Percentiles rank a stretch among this genome's conserved stretches.
Evolutionary conservation across 129 eudicot species (phyloP).

Genomic region (Scalesia atractyloides): DNA sequence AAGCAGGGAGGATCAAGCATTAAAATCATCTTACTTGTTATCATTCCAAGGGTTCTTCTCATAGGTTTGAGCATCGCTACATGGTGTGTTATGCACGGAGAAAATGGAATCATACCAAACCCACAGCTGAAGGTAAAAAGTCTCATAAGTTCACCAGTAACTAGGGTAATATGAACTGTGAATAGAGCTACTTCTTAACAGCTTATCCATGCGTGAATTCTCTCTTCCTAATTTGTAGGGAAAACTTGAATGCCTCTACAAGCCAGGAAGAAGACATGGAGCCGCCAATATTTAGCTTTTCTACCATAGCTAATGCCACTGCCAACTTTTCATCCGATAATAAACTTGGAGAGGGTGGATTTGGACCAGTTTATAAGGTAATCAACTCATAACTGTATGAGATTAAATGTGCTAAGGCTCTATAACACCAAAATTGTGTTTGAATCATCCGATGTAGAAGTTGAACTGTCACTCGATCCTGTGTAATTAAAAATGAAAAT

Average conservation of each 20-base stretch:
- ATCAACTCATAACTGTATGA: neutral
- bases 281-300: constrained; percentile 1
- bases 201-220: neutral
- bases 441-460: neutral
- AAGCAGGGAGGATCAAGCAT: neutral
- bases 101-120: neutral
- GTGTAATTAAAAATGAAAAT: too few species aligned
- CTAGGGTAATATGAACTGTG: neutral
- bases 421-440: neutral
- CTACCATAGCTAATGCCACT: neutral
- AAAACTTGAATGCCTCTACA: neutral
- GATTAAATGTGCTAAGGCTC: neutral
- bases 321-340: neutral
- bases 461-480: neutral
- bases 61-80: neutral
- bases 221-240: neutral
- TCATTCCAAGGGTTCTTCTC: neutral
- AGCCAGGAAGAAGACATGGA: constrained; percentile 1
- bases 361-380: constrained; percentile 5
- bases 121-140: neutral
- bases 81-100: neutral
- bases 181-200: neutral
- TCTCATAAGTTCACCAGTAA: neutral
- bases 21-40: neutral
- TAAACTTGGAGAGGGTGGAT: neutral